phyloP scores from a whole-genome alignment of 73 alveolate species.

The Paramecium primaurelia region DNA sequence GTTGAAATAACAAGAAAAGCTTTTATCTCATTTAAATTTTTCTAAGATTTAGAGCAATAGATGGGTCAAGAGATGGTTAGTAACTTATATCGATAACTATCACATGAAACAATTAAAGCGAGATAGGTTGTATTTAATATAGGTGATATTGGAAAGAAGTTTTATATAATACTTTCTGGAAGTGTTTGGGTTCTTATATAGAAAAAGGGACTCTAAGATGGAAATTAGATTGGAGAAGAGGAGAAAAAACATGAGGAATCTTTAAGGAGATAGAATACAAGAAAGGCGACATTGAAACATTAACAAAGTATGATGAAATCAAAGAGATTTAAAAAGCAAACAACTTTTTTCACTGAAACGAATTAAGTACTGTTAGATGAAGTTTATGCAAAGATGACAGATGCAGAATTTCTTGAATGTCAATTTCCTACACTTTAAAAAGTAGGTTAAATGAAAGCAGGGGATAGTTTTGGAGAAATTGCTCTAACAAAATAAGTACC shows the following conservation, averaged over 20 bases:
- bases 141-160: constrained; percentile 44
- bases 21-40: constrained; percentile 4
- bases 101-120: neutral
- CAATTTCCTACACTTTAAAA: constrained; percentile 58
- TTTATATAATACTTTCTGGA: constrained; percentile 26
- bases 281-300: neutral
- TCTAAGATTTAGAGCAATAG: constrained; percentile 27
- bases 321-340: neutral
- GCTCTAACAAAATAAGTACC: constrained; percentile 81
- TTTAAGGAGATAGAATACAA: neutral
- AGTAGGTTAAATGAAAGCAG: constrained; percentile 77
- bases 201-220: constrained; percentile 18
- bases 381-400: neutral
- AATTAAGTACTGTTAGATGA: neutral
- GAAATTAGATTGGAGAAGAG: neutral
- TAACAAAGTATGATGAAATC: constrained; percentile 12
- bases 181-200: constrained; percentile 4
- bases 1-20: neutral
- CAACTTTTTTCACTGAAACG: neutral
- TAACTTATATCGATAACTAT: neutral
- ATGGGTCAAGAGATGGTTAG: constrained; percentile 38
- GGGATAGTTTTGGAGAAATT: constrained; percentile 95
- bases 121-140: constrained; percentile 19
- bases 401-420: neutral
- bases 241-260: neutral